These are phyloP conservation scores for Naganishia albida DNA, from an alignment of 1,284 basidiomycete species.

Conservation along the genomic window DNA sequence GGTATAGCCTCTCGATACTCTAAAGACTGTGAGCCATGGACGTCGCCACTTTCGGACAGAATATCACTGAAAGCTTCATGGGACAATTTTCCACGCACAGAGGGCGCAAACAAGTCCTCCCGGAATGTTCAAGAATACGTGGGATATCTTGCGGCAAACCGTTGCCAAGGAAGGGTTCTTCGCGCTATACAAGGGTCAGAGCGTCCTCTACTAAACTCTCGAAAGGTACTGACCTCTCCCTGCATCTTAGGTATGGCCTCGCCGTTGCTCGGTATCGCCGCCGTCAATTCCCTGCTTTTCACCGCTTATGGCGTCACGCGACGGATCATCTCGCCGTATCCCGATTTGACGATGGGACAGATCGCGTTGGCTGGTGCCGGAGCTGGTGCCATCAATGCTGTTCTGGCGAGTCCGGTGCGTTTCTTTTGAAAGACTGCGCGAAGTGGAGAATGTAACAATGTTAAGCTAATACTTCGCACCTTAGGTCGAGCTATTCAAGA, in stretches of 20 bases:
- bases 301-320: constrained; percentile 81
- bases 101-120: constrained; percentile 57
- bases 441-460: not conserved
- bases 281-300: constrained; percentile 93
- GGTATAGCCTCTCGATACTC: constrained; percentile 66
- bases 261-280: constrained; percentile 89
- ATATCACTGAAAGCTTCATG: constrained; percentile 21
- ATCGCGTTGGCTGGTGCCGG: constrained; percentile 82
- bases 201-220: not conserved
- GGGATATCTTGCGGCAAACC: constrained; percentile 82
- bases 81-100: constrained; percentile 55
- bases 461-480: not conserved
- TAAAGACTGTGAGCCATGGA: constrained; percentile 66
- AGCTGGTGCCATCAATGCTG: constrained; percentile 84
- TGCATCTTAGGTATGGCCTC: constrained; percentile 73
- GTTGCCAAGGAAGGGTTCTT: constrained; percentile 82
- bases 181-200: constrained; percentile 80
- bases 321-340: constrained; percentile 82
- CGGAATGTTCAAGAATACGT: constrained; percentile 76
- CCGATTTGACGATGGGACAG: constrained; percentile 74
- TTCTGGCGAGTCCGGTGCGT: constrained; percentile 80
- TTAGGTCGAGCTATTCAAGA: constrained; percentile 62
- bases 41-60: constrained; percentile 67
- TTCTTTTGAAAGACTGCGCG: not conserved
- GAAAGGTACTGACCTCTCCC: not conserved